These are phyloP conservation scores for Heracleum sosnowskyi DNA, from an alignment of 129 eudicot genomes.

Conservation along the genomic window DNA sequence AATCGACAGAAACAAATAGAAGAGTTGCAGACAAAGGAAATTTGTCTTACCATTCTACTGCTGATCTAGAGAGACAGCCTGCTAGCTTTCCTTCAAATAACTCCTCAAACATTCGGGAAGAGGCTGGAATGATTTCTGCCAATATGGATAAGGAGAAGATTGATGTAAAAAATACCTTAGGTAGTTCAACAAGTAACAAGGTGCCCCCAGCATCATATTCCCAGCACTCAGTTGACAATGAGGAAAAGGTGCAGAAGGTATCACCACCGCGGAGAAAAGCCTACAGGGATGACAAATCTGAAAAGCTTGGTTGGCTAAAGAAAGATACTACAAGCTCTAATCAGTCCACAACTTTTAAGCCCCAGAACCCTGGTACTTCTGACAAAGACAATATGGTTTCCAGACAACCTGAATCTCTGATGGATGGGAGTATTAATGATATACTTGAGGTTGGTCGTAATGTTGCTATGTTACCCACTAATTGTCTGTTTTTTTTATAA, in stretches of 20 bases:
- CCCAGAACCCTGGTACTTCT: constrained; percentile 38
- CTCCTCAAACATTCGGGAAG: constrained; percentile 43
- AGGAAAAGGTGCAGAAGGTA: constrained; percentile 81
- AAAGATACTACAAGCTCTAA: constrained; percentile 40
- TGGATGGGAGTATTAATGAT: constrained; percentile 69
- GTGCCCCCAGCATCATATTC: constrained; percentile 26
- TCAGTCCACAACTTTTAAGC: constrained; percentile 37
- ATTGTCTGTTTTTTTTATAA: not conserved
- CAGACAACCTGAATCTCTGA: constrained; percentile 40
- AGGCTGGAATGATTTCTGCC: constrained; percentile 25
- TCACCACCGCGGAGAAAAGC: constrained; percentile 85
- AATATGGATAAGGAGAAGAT: constrained; percentile 41
- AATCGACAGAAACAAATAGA: constrained; percentile 45
- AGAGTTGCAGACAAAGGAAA: constrained; percentile 52
- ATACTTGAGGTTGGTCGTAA: constrained; percentile 68
- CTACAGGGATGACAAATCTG: constrained; percentile 62
- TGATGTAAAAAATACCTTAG: constrained; percentile 36
- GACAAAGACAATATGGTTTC: constrained; percentile 29
- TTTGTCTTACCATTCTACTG: constrained; percentile 28
- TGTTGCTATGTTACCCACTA: not conserved
- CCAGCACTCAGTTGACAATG: constrained; percentile 42
- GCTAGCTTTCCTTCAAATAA: constrained; percentile 42
- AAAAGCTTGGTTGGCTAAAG: constrained; percentile 44
- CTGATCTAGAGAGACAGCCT: constrained; percentile 50
- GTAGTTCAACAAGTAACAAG: constrained; percentile 44